phyloP scores from a whole-genome alignment of 208 protist species.

The Trypanosoma boissoni region DNA sequence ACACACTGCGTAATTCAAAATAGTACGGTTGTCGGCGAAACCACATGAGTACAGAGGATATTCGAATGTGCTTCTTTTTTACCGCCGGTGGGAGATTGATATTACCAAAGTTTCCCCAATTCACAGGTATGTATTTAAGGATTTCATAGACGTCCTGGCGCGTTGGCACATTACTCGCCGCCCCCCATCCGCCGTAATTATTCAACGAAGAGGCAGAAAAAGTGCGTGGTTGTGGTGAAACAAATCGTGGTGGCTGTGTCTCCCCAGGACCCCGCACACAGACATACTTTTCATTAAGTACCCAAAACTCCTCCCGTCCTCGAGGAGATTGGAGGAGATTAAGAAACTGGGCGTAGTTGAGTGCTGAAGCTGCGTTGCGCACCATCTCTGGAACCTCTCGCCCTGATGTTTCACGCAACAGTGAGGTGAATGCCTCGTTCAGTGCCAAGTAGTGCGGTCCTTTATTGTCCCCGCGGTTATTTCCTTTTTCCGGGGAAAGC shows the following conservation, averaged over 20 bases:
- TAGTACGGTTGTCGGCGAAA: constrained; percentile 82
- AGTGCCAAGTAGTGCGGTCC: constrained; percentile 30
- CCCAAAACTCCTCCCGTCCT: constrained; percentile 26
- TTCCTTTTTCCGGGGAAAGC: not conserved
- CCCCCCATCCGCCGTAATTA: constrained; percentile 76
- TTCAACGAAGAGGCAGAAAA: constrained; percentile 37
- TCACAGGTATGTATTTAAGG: constrained; percentile 79
- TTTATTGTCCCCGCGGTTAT: not conserved
- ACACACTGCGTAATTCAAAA: constrained; percentile 79
- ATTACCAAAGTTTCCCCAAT: constrained; percentile 72
- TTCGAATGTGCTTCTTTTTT: constrained; percentile 63
- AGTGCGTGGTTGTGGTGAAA: constrained; percentile 26
- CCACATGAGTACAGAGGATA: constrained; percentile 50
- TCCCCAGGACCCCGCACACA: constrained; percentile 32
- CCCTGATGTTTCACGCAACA: constrained; percentile 6
- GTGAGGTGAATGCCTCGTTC: constrained; percentile 25
- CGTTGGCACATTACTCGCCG: constrained; percentile 40
- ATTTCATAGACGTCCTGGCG: constrained; percentile 76
- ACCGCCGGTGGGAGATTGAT: constrained; percentile 59
- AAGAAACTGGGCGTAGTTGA: constrained; percentile 25
- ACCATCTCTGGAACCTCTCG: not conserved
- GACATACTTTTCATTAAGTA: constrained; percentile 33
- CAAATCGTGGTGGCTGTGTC: constrained; percentile 38
- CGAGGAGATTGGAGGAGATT: constrained; percentile 10
- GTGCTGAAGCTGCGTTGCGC: not conserved